A percentile compares a stretch with the other conserved stretches of the same genome.
These are phyloP conservation scores for Penicillium coffeae DNA, from an alignment of 495 filamentous ascomycete genomes.

Conservation along the genomic window DNA sequence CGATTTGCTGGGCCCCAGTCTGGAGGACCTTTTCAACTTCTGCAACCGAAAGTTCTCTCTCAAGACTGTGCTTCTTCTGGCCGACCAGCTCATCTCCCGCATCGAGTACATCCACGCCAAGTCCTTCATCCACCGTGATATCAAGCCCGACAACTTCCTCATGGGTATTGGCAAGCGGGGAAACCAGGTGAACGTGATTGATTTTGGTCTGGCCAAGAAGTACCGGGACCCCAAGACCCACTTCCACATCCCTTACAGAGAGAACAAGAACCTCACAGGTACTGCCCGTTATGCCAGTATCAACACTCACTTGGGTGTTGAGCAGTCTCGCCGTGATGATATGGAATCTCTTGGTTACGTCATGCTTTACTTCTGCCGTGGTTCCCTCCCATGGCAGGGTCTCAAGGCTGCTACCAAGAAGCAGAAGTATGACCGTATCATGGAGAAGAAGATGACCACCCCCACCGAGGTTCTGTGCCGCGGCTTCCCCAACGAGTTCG, in stretches of 20 bases:
- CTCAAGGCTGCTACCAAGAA: slow-evolving; percentile 99
- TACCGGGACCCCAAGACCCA: slow-evolving; percentile 99
- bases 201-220: slow-evolving; percentile 99
- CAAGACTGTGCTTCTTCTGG: slow-evolving; percentile 97
- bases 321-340: slow-evolving; percentile 98
- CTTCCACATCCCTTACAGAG: slow-evolving; percentile 99
- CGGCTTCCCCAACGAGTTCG: slow-evolving; percentile 99
- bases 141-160: slow-evolving; percentile 99
- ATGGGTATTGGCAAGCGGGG: slow-evolving; percentile 99
- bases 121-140: slow-evolving; percentile 99
- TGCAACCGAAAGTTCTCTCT: slow-evolving; percentile 99
- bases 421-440: slow-evolving; percentile 99
- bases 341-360: slow-evolving; percentile 99
- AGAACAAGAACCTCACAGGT: slow-evolving; percentile 99
- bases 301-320: slow-evolving; percentile 97
- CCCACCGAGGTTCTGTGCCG: slow-evolving; percentile 98
- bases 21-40: slow-evolving; percentile 99
- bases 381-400: slow-evolving; percentile 98
- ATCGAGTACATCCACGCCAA: slow-evolving; percentile 99
- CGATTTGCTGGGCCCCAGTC: slow-evolving; percentile 91
- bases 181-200: slow-evolving; percentile 99
- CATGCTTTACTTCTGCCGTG: slow-evolving; percentile 99
- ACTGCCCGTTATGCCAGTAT: slow-evolving; percentile 99
- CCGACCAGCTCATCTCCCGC: slow-evolving; percentile 97
- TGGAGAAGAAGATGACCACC: slow-evolving; percentile 99